These are phyloP conservation scores for Craterostigma plantagineum DNA, from an alignment of 257 asterid genomes.

Conservation along the genomic window DNA sequence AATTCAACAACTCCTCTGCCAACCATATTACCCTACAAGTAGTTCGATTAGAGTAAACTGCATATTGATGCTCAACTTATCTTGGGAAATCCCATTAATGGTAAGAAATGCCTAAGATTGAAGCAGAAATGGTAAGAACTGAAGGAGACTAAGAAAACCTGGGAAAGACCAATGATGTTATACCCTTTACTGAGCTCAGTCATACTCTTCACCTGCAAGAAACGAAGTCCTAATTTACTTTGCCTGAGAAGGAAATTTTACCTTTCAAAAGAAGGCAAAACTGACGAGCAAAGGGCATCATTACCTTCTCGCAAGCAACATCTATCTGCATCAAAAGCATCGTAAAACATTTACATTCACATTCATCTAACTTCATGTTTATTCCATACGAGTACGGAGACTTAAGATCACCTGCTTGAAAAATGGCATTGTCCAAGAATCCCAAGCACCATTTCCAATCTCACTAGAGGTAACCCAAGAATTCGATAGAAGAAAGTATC, in stretches of 20 bases:
- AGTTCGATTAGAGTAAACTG: not conserved
- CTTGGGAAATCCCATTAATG: too few relatives aligned
- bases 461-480: conserved; percentile 1
- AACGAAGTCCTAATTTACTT: not conserved
- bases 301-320: conserved; percentile 5
- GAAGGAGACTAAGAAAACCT: not conserved
- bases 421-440: conserved; percentile 6
- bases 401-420: not conserved
- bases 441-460: conserved; percentile 4
- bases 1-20: conserved; percentile 79
- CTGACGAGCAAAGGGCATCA: too few relatives aligned
- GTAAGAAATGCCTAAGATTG: too few relatives aligned
- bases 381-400: too few relatives aligned
- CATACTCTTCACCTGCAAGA: conserved; percentile 4
- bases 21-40: conserved; percentile 59
- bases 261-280: too few relatives aligned
- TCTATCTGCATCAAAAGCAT: not conserved
- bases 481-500: not conserved
- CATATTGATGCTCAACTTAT: too few relatives aligned
- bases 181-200: conserved; percentile 3
- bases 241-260: too few relatives aligned
- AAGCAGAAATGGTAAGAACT: too few relatives aligned
- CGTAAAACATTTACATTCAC: not conserved
- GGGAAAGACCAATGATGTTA: conserved; percentile 5
- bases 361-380: not conserved